Conservation (phyloP, 2,329 filamentous ascomycete genomes). For the Claviceps lovelessii region DNA sequence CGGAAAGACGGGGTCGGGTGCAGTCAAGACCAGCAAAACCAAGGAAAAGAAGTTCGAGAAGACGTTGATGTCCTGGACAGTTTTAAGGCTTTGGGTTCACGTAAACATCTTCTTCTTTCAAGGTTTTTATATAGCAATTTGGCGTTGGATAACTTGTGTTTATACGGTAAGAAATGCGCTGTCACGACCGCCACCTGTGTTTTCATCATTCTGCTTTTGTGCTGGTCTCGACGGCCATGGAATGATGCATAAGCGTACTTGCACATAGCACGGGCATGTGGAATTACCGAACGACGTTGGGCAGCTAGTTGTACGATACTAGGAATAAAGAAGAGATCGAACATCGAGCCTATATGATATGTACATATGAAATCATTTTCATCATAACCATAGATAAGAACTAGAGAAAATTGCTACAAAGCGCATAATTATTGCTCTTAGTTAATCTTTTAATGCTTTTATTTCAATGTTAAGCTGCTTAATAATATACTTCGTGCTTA, state of each 20-base stretch:
- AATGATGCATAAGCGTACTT: neutral
- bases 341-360: neutral
- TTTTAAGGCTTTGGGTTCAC: neutral
- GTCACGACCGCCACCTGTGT: neutral
- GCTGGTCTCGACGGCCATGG: neutral
- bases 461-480: too few species aligned
- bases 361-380: neutral
- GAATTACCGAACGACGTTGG: neutral
- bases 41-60: constrained; percentile 9
- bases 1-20: constrained; percentile 40
- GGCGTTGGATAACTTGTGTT: neutral
- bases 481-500: too few species aligned
- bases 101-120: neutral
- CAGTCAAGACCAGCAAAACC: constrained; percentile 8
- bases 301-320: neutral
- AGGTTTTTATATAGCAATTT: neutral
- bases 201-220: neutral
- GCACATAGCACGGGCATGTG: neutral
- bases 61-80: neutral
- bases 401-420: too few species aligned
- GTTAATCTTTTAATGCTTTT: too few species aligned
- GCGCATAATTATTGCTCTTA: too few species aligned
- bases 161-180: neutral
- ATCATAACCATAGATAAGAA: too few species aligned
- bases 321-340: neutral